Evolutionary conservation across 805 yeast species (phyloP).

Genomic region (Jamesozyma lodderae): DNA sequence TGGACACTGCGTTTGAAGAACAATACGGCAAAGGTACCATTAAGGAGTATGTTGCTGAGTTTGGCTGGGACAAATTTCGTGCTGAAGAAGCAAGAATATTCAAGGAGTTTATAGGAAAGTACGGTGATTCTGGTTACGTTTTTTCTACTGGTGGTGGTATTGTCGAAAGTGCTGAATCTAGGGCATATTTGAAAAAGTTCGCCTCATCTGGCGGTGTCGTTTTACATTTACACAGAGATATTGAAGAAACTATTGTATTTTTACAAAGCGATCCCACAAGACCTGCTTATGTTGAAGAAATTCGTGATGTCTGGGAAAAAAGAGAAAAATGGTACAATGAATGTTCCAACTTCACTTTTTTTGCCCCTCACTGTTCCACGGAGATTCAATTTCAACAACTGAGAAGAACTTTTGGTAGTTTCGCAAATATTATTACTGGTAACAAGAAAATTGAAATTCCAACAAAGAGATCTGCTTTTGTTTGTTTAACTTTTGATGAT

Average conservation of each 20-base stretch:
- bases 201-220: constrained; percentile 61
- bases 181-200: constrained; percentile 52
- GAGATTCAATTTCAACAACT: constrained; percentile 47
- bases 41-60: constrained; percentile 46
- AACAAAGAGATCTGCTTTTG: constrained; percentile 49
- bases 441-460: constrained; percentile 26
- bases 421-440: constrained; percentile 57
- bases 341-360: constrained; percentile 70
- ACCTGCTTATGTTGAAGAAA: constrained; percentile 80
- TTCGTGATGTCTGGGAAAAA: constrained; percentile 72
- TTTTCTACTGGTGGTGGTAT: constrained; percentile 96
- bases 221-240: constrained; percentile 81
- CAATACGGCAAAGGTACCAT: constrained; percentile 39
- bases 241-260: constrained; percentile 68
- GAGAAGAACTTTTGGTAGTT: constrained; percentile 49
- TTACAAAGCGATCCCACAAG: constrained; percentile 70
- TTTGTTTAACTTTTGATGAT: constrained; percentile 64
- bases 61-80: constrained; percentile 90
- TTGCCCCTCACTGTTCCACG: constrained; percentile 59
- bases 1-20: constrained; percentile 65
- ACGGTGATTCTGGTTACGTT: constrained; percentile 46
- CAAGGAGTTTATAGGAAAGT: constrained; percentile 33
- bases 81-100: constrained; percentile 51
- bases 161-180: constrained; percentile 66
- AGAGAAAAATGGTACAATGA: constrained; percentile 73